Evolutionary conservation across 139 green algal genomes (phyloP).

Genomic region (Bryopsis sp.): DNA sequence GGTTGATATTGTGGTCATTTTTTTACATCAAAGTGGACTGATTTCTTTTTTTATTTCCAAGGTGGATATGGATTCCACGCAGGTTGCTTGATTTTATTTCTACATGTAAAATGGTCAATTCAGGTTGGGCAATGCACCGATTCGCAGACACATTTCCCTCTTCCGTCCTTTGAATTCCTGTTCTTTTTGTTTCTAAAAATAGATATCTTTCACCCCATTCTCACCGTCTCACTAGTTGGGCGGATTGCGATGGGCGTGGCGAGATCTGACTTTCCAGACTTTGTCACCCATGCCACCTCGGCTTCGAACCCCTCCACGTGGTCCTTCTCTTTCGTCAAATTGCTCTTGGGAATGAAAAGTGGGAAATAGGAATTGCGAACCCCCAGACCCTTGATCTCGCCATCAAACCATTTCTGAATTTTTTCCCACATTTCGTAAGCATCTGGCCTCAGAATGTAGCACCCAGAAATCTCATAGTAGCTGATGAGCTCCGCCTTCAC

Average conservation of each 20-base stretch:
- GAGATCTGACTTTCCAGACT: constrained; percentile 73
- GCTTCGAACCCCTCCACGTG: constrained; percentile 85
- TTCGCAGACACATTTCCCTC: too few species aligned
- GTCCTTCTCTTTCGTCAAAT: constrained; percentile 94
- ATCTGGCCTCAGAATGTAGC: constrained; percentile 96
- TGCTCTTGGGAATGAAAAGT: constrained; percentile 95
- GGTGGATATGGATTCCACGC: too few species aligned
- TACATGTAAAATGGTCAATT: too few species aligned
- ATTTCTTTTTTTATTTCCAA: too few species aligned
- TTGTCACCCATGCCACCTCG: constrained; percentile 87
- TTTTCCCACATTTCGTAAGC: constrained; percentile 86
- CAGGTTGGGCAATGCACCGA: too few species aligned
- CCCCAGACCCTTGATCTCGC: constrained; percentile 82
- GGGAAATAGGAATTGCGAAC: constrained; percentile 99
- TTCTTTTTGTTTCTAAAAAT: constrained; percentile 6
- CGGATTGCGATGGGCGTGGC: constrained; percentile 95
- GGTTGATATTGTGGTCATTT: too few species aligned
- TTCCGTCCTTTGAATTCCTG: too few species aligned
- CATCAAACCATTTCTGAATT: constrained; percentile 80
- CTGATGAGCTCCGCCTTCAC: constrained; percentile 69
- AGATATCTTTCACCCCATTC: background rate
- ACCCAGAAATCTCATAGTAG: constrained; percentile 96
- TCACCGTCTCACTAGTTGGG: constrained; percentile 89
- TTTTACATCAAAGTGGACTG: too few species aligned
- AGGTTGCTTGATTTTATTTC: too few species aligned